Evolutionary conservation across 2,329 filamentous ascomycete species (phyloP).

Genomic region (Penicillium hesseltinei): DNA sequence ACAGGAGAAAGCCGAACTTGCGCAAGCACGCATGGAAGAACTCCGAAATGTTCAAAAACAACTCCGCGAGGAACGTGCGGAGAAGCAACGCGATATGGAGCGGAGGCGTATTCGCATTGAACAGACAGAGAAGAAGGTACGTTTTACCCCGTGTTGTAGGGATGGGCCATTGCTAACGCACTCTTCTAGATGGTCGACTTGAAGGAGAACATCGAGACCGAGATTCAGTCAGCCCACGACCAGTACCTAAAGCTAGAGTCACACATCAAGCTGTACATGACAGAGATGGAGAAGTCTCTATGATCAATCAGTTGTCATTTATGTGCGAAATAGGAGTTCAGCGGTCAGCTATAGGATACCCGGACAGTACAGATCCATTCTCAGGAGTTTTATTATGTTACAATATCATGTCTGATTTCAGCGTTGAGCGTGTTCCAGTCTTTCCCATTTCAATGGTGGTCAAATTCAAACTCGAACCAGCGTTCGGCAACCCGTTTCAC

Average conservation of each 20-base stretch:
- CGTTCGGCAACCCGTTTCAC: constrained; percentile 58
- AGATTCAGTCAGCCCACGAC: constrained; percentile 84
- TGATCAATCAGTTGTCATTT: constrained; percentile 32
- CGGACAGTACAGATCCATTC: constrained; percentile 31
- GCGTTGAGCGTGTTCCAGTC: constrained; percentile 9
- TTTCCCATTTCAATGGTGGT: constrained; percentile 23
- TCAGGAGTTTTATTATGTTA: constrained; percentile 27
- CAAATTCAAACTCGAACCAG: constrained; percentile 68
- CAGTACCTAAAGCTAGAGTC: constrained; percentile 98
- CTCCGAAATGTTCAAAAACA: constrained; percentile 74
- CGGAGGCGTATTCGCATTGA: constrained; percentile 88
- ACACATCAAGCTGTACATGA: constrained; percentile 96
- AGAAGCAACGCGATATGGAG: constrained; percentile 91
- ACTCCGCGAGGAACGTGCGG: constrained; percentile 77
- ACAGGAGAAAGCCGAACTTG: constrained; percentile 74
- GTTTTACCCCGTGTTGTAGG: constrained; percentile 18
- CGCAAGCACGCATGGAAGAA: constrained; percentile 87
- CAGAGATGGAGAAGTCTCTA: constrained; percentile 94
- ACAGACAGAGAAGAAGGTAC: constrained; percentile 96
- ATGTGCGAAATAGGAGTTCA: constrained; percentile 37
- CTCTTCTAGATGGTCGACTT: constrained; percentile 81
- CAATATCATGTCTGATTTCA: constrained; percentile 8
- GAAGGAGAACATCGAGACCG: constrained; percentile 95
- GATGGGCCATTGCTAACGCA: constrained; percentile 19
- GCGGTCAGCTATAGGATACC: constrained; percentile 41